Evolutionary conservation across 441 rosid species (phyloP), one percentile per base, ranked within the genome.

Genomic region (Bruguiera hainesii): DNA sequence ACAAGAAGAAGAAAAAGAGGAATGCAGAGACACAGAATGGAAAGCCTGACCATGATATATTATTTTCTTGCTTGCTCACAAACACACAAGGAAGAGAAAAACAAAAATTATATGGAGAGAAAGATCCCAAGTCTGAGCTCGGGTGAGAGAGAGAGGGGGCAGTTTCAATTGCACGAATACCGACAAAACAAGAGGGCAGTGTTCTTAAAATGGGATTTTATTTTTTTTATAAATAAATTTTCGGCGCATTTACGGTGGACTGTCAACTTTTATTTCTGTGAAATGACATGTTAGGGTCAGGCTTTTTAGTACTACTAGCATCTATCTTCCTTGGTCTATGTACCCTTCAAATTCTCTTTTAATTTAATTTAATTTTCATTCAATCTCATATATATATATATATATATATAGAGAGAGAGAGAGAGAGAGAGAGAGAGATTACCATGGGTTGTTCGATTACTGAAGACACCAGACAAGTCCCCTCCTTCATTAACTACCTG

Each of bases 101-200:
- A 18, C 19, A 35, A 51, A 15, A 7, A 33, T 18, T 18, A 53
- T 28, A 46, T 50, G 49, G 30, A 68, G 48, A 23, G 70, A 56
- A 46, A 57, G 68, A 66, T 23, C 53, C 55, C 67, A 50, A 77
- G 73, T 50, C 71, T 70, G 77, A 69, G 79, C 73, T 71, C 53
- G 64, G 61, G 23, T 0, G 56, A 78, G 74, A 78, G 79, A 39
- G 70, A 39, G 58, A 68, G 64, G 58, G 67, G 66, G 58, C 66
- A 68, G 78, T 73, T 60, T 74, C 80, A 83, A 73, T 68, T 79
- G 89, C 89, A 83, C 91, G 89, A 88, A 87, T 70, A 63, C 88
- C 97, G 96, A 91, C 95, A 89, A 85, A 76, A 77, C 71, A 64
- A 67, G 61, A 65, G 79, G 68, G 70, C 72, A 72, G 71, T 67